A percentile compares a stretch with the other conserved stretches of the same genome.
Conservation (phyloP, 495 filamentous ascomycete genomes). For the Ramalina peruviana region DNA sequence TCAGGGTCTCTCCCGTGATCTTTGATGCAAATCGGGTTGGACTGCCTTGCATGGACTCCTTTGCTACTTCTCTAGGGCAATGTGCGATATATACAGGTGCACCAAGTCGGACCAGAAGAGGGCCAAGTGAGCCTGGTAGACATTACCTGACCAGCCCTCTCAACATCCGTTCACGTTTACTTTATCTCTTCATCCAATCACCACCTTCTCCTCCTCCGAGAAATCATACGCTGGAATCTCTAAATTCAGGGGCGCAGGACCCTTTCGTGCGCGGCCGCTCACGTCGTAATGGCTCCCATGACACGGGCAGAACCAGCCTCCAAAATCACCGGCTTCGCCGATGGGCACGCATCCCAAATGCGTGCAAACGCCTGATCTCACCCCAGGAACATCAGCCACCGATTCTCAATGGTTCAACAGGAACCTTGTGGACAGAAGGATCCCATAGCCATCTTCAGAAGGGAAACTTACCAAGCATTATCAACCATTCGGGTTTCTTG, state of each 20-base stretch:
- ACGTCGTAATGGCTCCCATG: conserved; percentile 99
- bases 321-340: conserved; percentile 94
- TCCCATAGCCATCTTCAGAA: not conserved
- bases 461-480: conserved; percentile 75
- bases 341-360: conserved; percentile 98
- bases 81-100: too few species aligned
- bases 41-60: too few species aligned
- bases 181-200: conserved; percentile 49
- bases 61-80: too few species aligned
- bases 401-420: too few species aligned
- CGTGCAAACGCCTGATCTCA: conserved; percentile 73
- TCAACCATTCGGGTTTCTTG: conserved; percentile 95
- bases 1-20: too few species aligned
- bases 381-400: too few species aligned
- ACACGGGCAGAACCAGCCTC: conserved; percentile 99
- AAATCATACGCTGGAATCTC: conserved; percentile 87
- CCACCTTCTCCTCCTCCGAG: conserved; percentile 59
- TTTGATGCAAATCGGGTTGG: too few species aligned
- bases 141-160: too few species aligned
- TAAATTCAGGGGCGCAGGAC: conserved; percentile 91
- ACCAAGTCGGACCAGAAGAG: too few species aligned
- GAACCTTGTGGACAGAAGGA: too few species aligned
- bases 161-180: too few species aligned
- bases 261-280: conserved; percentile 89
- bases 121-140: too few species aligned